A percentile compares a stretch with the other conserved stretches of the same genome.
Conservation (phyloP, 805 yeast species). For the Diddensiella caesifluorescens region DNA sequence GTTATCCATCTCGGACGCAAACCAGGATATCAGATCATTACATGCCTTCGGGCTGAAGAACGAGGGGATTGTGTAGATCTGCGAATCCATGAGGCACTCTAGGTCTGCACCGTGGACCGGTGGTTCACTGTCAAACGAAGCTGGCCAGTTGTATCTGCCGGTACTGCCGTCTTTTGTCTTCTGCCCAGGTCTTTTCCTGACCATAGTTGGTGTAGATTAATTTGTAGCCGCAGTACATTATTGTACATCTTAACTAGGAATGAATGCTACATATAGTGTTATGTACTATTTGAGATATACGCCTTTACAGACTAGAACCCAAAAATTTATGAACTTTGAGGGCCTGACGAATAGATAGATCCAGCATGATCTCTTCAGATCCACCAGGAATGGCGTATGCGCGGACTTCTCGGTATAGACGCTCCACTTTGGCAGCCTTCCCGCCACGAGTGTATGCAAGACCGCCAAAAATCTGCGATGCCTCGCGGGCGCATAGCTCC, state of each 20-base stretch:
- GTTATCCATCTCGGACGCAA: conserved; percentile 6
- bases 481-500: conserved; percentile 41
- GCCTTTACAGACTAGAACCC: conserved; percentile 36
- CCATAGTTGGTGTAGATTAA: not conserved
- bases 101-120: not conserved
- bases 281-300: not conserved
- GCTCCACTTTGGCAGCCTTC: conserved; percentile 39
- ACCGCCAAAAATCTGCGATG: conserved; percentile 41
- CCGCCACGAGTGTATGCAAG: conserved; percentile 40
- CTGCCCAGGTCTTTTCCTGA: not conserved
- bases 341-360: conserved; percentile 37
- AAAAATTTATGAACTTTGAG: conserved; percentile 36
- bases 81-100: conserved; percentile 6
- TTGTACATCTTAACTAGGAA: too few species aligned
- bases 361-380: conserved; percentile 42
- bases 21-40: conserved; percentile 18
- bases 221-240: too few species aligned
- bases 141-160: not conserved
- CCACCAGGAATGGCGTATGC: conserved; percentile 44
- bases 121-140: not conserved
- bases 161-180: not conserved
- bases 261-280: not conserved
- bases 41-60: conserved; percentile 15
- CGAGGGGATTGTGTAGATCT: conserved; percentile 17
- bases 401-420: conserved; percentile 40